phyloP scores from a whole-genome alignment of 805 yeast genomes.

The Saccharomycopsis sp. region DNA sequence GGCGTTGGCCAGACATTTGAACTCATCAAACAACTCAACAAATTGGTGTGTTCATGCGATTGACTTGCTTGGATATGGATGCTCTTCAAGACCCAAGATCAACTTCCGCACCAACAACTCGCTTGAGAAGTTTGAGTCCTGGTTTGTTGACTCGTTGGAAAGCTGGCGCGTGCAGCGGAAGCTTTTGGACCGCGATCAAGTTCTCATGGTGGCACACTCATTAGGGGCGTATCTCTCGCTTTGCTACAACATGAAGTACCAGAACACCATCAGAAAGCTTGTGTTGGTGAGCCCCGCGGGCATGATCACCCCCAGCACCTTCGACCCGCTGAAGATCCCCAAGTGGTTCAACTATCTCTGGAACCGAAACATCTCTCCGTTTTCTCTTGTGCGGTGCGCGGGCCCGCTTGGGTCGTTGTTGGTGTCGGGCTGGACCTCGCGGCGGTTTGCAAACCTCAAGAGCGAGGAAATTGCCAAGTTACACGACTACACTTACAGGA shows the following conservation, averaged over 20 bases:
- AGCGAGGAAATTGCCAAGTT: conserved; percentile 40
- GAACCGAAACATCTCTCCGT: conserved; percentile 85
- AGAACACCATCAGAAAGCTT: conserved; percentile 54
- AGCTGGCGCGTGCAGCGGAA: conserved; percentile 51
- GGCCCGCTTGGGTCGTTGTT: conserved; percentile 80
- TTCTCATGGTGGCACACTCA: conserved; percentile 73
- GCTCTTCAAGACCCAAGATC: conserved; percentile 73
- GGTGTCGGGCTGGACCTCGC: conserved; percentile 81
- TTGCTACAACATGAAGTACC: conserved; percentile 52
- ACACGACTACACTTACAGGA: conserved; percentile 74
- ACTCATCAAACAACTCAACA: conserved; percentile 23
- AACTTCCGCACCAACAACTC: conserved; percentile 14
- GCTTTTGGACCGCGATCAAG: conserved; percentile 33
- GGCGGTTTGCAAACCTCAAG: conserved; percentile 61
- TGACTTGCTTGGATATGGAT: conserved; percentile 86
- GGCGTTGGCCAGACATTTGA: conserved; percentile 29
- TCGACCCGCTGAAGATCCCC: conserved; percentile 45
- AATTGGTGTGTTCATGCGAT: conserved; percentile 76
- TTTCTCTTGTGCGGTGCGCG: conserved; percentile 62
- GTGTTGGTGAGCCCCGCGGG: conserved; percentile 91
- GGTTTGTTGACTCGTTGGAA: conserved; percentile 46
- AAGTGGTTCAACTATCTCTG: conserved; percentile 72
- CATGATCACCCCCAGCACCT: conserved; percentile 41
- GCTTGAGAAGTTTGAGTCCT: conserved; percentile 26
- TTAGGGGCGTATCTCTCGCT: conserved; percentile 83